Base-by-base conservation (phyloP, 345 rosid species). In the Aquilaria sinensis region DNA sequence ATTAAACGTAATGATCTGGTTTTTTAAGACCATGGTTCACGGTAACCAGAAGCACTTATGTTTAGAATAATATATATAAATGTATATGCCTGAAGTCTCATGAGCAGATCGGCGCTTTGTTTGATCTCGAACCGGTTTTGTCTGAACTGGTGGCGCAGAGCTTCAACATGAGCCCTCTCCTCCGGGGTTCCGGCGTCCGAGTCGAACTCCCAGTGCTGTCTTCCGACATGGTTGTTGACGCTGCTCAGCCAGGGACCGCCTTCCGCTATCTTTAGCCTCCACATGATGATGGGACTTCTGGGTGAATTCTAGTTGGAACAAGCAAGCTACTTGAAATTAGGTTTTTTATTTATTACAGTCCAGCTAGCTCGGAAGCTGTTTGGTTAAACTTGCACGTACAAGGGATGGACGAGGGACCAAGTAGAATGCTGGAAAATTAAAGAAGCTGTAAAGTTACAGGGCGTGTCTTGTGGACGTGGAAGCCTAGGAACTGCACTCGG, bases 161-260 rank as follows among this genome's bases (percentile, higher is more conserved):
- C 45, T 32, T 80, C 75, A 8, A 80, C 68, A 6, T 67, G 50
- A 0, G 57, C 79, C 23, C 73, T 70, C 34, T 80, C 84, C 47
- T 77, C 68, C 0, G 71, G 67, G 0, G 73, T 74, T 14, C 84
- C 81, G 9, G 69, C 73, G 1, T 67, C 51, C 0, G 79, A 73
- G 34, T 77, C 84, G 46, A 80, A 80, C 76, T 77, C 84, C 84
- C 81, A 80, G 31, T 74, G 79, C 58, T 80, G 81, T 65, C 81
- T 58, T 15, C 81, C 84, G 0, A 77, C 51, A 56, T 76, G 75
- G 37, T 67, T 55, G 68, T 80, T 77, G 9, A 67, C 53, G 3
- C 72, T 63, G 53, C 14, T 55, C 16, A 80, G 59, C 76, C 70
- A 69, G 15, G 75, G 65, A 2, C 81, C 81, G 2, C 50, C 79